A percentile compares a stretch with the other conserved stretches of the same genome.
phyloP scores from a whole-genome alignment of 1,284 basidiomycete genomes.

The Pyrrhoderma noxium region DNA sequence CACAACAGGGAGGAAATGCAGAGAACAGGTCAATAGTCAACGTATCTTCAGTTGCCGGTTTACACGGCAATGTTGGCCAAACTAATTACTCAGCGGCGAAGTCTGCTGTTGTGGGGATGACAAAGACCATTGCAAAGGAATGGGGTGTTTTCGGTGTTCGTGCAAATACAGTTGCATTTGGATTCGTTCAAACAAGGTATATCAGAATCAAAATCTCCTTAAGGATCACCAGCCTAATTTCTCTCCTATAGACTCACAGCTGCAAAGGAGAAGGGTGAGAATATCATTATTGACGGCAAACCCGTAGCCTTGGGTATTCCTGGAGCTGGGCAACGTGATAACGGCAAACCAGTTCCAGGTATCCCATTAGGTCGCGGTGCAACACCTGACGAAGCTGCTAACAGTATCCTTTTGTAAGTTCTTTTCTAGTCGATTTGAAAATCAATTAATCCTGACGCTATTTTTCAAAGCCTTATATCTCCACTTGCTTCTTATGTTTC shows the following conservation, averaged over 20 bases:
- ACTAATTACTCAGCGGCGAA: slow-evolving; percentile 80
- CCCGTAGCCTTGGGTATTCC: slow-evolving; percentile 79
- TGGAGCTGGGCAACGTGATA: slow-evolving; percentile 33
- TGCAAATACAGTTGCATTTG: slow-evolving; percentile 76
- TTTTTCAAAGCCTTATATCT: slow-evolving; percentile 60
- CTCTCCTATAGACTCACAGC: slow-evolving; percentile 45
- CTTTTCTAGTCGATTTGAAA: neutral
- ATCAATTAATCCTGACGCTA: slow-evolving; percentile 19
- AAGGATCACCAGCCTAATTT: neutral
- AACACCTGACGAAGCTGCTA: slow-evolving; percentile 71
- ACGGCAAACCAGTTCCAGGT: slow-evolving; percentile 35
- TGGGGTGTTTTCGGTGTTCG: slow-evolving; percentile 81
- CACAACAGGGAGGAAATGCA: slow-evolving; percentile 22
- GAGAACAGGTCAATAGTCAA: slow-evolving; percentile 76
- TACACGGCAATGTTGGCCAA: slow-evolving; percentile 82
- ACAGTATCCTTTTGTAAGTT: slow-evolving; percentile 62
- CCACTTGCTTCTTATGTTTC: slow-evolving; percentile 75
- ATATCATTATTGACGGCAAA: slow-evolving; percentile 78
- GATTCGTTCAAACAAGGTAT: slow-evolving; percentile 66
- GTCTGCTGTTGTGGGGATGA: slow-evolving; percentile 67
- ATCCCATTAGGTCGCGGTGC: slow-evolving; percentile 78
- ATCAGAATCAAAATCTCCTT: slow-evolving; percentile 5
- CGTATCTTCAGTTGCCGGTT: slow-evolving; percentile 68
- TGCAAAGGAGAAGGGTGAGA: slow-evolving; percentile 69
- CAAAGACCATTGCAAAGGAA: slow-evolving; percentile 83